phyloP scores from a whole-genome alignment of 495 filamentous ascomycete species.

The Cercophora sp. region DNA sequence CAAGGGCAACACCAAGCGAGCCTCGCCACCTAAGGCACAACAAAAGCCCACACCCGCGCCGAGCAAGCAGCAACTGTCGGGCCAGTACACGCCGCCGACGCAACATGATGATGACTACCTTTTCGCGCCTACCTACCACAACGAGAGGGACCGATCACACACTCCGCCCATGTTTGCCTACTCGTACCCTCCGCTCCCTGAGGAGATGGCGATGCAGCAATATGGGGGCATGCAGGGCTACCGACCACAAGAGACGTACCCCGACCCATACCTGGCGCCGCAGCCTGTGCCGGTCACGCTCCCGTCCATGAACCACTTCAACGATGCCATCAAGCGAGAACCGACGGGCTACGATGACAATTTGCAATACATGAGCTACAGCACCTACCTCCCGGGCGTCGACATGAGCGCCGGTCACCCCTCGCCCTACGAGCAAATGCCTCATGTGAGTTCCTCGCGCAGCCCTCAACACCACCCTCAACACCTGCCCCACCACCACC shows the following conservation, averaged over 20 bases:
- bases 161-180: conserved; percentile 72
- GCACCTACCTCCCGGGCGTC: conserved; percentile 65
- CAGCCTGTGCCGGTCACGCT: conserved; percentile 55
- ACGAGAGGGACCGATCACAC: conserved; percentile 58
- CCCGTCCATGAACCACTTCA: conserved; percentile 62
- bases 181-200: conserved; percentile 64
- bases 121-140: conserved; percentile 38
- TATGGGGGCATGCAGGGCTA: conserved; percentile 63
- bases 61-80: conserved; percentile 38
- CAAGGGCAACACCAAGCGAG: conserved; percentile 45
- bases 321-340: conserved; percentile 60
- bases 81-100: conserved; percentile 62
- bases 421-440: conserved; percentile 61
- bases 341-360: conserved; percentile 56
- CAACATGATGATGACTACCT: conserved; percentile 48
- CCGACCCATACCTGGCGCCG: conserved; percentile 61
- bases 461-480: conserved; percentile 22
- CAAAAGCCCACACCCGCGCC: conserved; percentile 29
- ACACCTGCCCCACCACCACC: conserved; percentile 14
- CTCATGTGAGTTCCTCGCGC: conserved; percentile 61
- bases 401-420: conserved; percentile 54
- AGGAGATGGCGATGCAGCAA: conserved; percentile 59
- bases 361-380: conserved; percentile 77
- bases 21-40: conserved; percentile 30
- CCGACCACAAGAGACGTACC: conserved; percentile 58